phyloP scores from a whole-genome alignment of 345 rosid genomes.

The Punica granatum region DNA sequence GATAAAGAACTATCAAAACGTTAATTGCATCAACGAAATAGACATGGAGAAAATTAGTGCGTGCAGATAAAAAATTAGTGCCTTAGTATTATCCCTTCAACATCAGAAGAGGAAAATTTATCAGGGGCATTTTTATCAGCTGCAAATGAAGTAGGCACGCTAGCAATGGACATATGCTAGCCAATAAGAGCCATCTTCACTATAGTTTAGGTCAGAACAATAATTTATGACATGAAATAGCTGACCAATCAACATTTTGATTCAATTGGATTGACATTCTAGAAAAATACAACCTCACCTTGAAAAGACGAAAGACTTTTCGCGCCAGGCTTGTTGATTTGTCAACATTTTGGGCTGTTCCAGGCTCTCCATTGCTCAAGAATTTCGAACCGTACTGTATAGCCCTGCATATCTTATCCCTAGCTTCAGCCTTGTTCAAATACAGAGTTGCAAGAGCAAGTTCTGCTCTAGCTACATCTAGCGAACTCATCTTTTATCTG shows the following conservation, averaged over 20 bases:
- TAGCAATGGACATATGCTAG: background rate
- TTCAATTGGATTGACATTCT: background rate
- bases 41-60: too few relatives aligned
- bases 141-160: background rate
- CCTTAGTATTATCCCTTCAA: background rate
- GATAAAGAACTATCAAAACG: background rate
- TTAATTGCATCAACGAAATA: constrained; percentile 4
- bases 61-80: too few relatives aligned
- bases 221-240: background rate
- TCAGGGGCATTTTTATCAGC: background rate
- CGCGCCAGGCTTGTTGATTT: constrained; percentile 91
- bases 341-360: constrained; percentile 93
- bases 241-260: background rate
- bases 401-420: constrained; percentile 98
- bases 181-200: background rate
- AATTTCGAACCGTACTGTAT: constrained; percentile 96
- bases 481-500: constrained; percentile 53
- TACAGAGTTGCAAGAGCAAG: constrained; percentile 74
- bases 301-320: constrained; percentile 94
- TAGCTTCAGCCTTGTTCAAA: constrained; percentile 95
- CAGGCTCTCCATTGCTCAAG: constrained; percentile 80
- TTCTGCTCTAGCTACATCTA: constrained; percentile 82
- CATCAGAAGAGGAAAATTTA: background rate
- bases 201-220: background rate
- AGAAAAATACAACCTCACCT: constrained; percentile 34